Evolutionary conservation across 2,329 filamentous ascomycete genomes (phyloP).

Genomic region (Septoria linicola): DNA sequence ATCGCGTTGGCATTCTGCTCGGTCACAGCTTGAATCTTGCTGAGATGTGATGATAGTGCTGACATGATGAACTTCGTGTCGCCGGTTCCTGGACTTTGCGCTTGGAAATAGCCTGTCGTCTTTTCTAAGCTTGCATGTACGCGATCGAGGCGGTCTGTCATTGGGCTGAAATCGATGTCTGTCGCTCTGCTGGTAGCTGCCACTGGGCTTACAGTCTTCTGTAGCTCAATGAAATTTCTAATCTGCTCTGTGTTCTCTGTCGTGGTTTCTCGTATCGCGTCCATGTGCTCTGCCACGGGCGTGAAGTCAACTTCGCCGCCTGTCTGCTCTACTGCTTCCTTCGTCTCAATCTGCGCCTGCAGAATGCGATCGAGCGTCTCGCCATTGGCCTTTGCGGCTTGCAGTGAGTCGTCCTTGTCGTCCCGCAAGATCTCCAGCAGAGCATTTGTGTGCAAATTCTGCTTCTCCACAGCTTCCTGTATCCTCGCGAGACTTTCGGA

Average conservation of each 20-base stretch:
- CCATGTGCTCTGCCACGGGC: slow-evolving; percentile 26
- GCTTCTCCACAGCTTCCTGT: slow-evolving; percentile 14
- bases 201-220: slow-evolving; percentile 2
- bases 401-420: slow-evolving; percentile 7
- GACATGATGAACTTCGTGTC: slow-evolving; percentile 32
- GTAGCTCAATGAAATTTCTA: slow-evolving; percentile 22
- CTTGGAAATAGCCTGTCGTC: slow-evolving; percentile 11
- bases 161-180: slow-evolving; percentile 30
- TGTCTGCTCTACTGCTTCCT: slow-evolving; percentile 17
- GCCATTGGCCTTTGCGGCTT: not conserved
- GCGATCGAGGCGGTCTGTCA: slow-evolving; percentile 30
- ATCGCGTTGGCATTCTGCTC: slow-evolving; percentile 31
- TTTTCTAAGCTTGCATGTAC: slow-evolving; percentile 27
- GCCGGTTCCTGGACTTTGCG: slow-evolving; percentile 22
- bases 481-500: slow-evolving; percentile 15
- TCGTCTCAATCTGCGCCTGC: slow-evolving; percentile 26
- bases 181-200: slow-evolving; percentile 6
- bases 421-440: slow-evolving; percentile 18
- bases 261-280: slow-evolving; percentile 25
- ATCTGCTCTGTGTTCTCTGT: slow-evolving; percentile 27
- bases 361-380: slow-evolving; percentile 21
- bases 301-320: slow-evolving; percentile 25
- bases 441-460: slow-evolving; percentile 17
- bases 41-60: slow-evolving; percentile 32
- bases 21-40: slow-evolving; percentile 34